Percentiles rank a stretch among this genome's conserved stretches.
phyloP scores from a whole-genome alignment of 805 yeast species.

The Komagataella populi region DNA sequence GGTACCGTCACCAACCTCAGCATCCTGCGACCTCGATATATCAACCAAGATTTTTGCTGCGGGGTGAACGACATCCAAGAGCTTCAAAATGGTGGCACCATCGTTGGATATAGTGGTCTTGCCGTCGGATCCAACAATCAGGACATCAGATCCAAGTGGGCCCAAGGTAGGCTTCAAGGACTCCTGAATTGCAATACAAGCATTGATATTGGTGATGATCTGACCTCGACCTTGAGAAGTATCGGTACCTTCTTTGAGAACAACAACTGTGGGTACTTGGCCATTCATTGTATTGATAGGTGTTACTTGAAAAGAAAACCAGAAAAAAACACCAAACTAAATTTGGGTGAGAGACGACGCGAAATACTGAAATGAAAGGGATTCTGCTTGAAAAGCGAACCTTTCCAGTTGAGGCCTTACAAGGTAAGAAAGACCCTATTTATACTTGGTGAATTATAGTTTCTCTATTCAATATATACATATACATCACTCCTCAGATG shows the following conservation, averaged over 20 bases:
- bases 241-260: slow-evolving; percentile 95
- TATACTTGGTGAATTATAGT: neutral
- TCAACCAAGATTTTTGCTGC: slow-evolving; percentile 95
- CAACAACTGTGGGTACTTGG: slow-evolving; percentile 97
- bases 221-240: slow-evolving; percentile 95
- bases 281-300: slow-evolving; percentile 57
- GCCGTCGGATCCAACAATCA: slow-evolving; percentile 73
- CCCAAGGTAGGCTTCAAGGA: slow-evolving; percentile 91
- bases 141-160: slow-evolving; percentile 92
- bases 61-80: slow-evolving; percentile 93
- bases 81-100: slow-evolving; percentile 90
- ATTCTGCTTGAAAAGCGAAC: too few relatives aligned
- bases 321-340: neutral
- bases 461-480: slow-evolving; percentile 1
- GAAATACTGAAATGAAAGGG: neutral
- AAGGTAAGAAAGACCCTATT: neutral
- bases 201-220: slow-evolving; percentile 88
- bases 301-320: neutral
- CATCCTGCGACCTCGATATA: slow-evolving; percentile 91
- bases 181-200: slow-evolving; percentile 94
- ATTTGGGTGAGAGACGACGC: neutral
- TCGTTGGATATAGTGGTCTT: slow-evolving; percentile 94
- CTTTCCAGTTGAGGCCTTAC: neutral
- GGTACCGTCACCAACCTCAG: slow-evolving; percentile 98
- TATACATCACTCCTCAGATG: slow-evolving; percentile 7